Percentiles rank a stretch among this genome's conserved stretches.
Conservation (phyloP, 208 protist genomes). For the Crithidia fasciculata region DNA sequence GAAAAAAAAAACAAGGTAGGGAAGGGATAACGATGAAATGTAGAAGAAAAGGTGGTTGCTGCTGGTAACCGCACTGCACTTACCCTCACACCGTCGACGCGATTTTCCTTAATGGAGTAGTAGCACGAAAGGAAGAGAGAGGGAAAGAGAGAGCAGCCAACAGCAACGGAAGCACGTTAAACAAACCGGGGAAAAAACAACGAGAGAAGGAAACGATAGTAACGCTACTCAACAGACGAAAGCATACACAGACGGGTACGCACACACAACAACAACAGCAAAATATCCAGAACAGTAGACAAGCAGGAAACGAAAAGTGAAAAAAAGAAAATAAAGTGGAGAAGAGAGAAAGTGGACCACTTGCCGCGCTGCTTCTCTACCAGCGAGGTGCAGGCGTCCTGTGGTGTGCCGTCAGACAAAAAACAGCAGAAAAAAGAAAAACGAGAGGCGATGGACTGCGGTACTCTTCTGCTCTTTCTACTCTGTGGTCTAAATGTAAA, state of each 20-base stretch:
- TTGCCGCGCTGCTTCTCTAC: not conserved
- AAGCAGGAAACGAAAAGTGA: not conserved
- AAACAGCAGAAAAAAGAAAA: not conserved
- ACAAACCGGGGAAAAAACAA: too few species aligned
- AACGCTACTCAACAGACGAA: not conserved
- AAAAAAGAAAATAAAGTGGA: not conserved
- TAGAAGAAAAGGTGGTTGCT: not conserved
- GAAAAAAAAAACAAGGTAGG: conserved; percentile 16
- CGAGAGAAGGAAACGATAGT: not conserved
- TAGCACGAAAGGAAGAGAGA: conserved; percentile 11
- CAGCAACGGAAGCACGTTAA: not conserved
- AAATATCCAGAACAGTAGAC: conserved; percentile 3
- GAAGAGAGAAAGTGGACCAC: not conserved
- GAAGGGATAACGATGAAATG: not conserved
- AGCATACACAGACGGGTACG: too few species aligned
- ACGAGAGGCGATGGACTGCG: not conserved
- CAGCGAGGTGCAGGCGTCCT: too few species aligned
- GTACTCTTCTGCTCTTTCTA: too few species aligned
- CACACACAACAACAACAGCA: conserved; percentile 1
- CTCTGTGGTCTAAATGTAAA: not conserved
- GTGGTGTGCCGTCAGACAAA: too few species aligned
- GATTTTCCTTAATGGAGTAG: not conserved
- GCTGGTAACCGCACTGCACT: too few species aligned
- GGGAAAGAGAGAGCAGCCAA: conserved; percentile 10
- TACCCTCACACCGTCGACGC: not conserved